Evolutionary conservation across 768 basidiomycete genomes (phyloP), one percentile per base, ranked within the genome.

Genomic region (Trametes gibbosa): DNA sequence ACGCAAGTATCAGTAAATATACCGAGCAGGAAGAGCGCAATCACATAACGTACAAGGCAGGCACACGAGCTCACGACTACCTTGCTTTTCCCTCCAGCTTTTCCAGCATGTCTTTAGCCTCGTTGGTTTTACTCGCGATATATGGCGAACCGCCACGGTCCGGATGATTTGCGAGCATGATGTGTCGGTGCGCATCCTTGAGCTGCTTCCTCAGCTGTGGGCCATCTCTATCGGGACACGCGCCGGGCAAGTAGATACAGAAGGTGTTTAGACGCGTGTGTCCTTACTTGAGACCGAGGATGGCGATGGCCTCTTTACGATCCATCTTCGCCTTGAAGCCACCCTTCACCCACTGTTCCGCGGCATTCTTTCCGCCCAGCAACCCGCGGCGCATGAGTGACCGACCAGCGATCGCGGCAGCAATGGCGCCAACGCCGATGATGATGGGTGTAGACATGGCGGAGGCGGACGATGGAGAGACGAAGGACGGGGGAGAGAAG

Each of bases 71-170:
- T 52, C 29, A 53, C 63, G 29, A 32, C 29, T 63, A 72, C 61
- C 69, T 59, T 35, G 48, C 27, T 65, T 77, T 82, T 52, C 81
- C 81, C 50, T 88, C 86, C n/a, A 80, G 80, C 71, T 89, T 92
- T 34, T 97, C 95, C 47, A 97, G 73, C 57, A 96, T 64, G 67
- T 94, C 96, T 71, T 97, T 98, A 0, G 96, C 97, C 70, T 99
- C 97, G 74, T 99, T 99, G 62, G 98, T 96, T 81, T 99, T 98
- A 68, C 93, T 95, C 13, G 97, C 95, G 50, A 98, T 77, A 74
- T 98, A 99, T 7, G 97, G 97, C n/a, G 95, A 92, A 29, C 97
- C 97, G 34, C 97, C 97, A 61, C 97, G 82, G 78, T 99, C 97
- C 12, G 97, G 97, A 76, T 99, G 97, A 75, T 99, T 99, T 27